phyloP scores from a whole-genome alignment of 495 filamentous ascomycete genomes.

The Penicillium bovifimosum region DNA sequence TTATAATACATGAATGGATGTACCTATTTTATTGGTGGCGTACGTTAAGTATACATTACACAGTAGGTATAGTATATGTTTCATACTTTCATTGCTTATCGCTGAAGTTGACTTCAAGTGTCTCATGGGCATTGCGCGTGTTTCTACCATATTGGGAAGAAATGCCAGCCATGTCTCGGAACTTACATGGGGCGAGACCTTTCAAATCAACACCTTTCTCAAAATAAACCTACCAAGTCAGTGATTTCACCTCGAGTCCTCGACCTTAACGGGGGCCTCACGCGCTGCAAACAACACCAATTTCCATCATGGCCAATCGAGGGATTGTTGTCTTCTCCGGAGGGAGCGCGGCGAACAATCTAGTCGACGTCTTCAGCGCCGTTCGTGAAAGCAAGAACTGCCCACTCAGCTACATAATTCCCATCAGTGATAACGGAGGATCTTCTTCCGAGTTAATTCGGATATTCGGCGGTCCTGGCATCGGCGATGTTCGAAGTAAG shows the following conservation, averaged over 20 bases:
- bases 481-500: slow-evolving; percentile 86
- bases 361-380: slow-evolving; percentile 83
- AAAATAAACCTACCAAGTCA: no score
- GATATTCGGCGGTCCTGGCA: slow-evolving; percentile 89
- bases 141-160: not conserved
- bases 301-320: slow-evolving; percentile 25
- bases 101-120: no score
- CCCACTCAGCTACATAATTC: slow-evolving; percentile 77
- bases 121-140: slow-evolving; percentile 1
- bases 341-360: slow-evolving; percentile 86
- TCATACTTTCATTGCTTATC: no score
- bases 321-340: slow-evolving; percentile 82
- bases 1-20: slow-evolving; percentile 10
- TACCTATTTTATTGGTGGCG: no score
- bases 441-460: slow-evolving; percentile 87
- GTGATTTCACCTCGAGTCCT: not conserved
- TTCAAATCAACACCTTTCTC: not conserved
- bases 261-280: not conserved
- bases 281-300: not conserved
- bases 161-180: not conserved
- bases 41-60: no score
- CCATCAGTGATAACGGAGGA: slow-evolving; percentile 93
- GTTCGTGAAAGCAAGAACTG: slow-evolving; percentile 67
- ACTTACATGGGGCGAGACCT: not conserved
- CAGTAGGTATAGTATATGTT: no score